Base-by-base conservation (phyloP, 192 early-diverging fungal species). In the Chytriomyces confervae region DNA sequence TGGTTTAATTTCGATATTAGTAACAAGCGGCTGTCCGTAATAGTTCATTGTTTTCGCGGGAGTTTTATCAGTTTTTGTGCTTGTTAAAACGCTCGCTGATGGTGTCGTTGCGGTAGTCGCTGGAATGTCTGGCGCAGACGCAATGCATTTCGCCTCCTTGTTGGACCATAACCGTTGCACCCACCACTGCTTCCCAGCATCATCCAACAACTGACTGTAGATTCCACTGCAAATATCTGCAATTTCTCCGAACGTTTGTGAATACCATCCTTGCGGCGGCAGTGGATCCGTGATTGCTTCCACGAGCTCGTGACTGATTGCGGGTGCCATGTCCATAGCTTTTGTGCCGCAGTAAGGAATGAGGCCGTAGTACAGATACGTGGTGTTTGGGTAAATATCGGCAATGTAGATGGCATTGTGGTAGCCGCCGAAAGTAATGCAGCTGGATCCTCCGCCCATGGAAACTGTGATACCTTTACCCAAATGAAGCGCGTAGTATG, bases 331-430 rank as follows among this genome's bases (percentile, higher is more conserved):
- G n/a, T 45, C 43, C 13, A 23, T 20, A 16, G 29, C n/a, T 16
- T 27, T 16, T 13, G 27, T 1, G 49, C 67, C 47, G 69, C 69
- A 72, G 5, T 72, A 16, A 44, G 69, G 69, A 72, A 72, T 50
- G 7, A 72, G 50, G 24, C 50, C 69, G 51, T 72, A 72, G 27
- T 61, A 72, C 23, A 72, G 9, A 51, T 57, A 72, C 5, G 20
- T 20, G 7, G 44, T 4, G 49, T 36, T 69, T 16, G 10, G 10
- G 36, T 29, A 69, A 53, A 72, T 72, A 16, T 72, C 69, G 10
- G 44, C 69, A 60, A 72, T 44, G 44, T 69, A 69, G n/a, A 60
- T 18, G 36, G 23, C 49, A 48, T 46, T 69, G 44, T 74, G 72
- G 43, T 74, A 74, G 29, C 60, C 72, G 5, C 60, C n/a, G 45